These are phyloP conservation scores for Corynascus novoguineensis DNA, from an alignment of 495 filamentous ascomycete genomes.

Conservation along the genomic window DNA sequence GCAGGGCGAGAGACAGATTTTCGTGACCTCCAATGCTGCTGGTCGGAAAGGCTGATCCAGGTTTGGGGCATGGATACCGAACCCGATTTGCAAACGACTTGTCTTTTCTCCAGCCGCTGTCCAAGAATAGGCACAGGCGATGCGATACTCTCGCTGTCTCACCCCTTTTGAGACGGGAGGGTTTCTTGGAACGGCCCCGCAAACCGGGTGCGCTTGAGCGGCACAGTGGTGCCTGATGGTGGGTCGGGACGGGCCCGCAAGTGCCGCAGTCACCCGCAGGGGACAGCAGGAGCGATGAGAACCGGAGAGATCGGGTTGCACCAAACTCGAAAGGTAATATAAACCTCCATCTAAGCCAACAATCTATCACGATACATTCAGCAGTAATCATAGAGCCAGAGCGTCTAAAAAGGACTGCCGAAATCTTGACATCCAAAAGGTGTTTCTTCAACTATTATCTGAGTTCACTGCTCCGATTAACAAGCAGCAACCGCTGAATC, in stretches of 20 bases:
- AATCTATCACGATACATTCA: no score
- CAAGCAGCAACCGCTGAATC: not conserved
- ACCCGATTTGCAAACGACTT: not conserved
- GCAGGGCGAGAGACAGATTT: not conserved
- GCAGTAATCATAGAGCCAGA: no score
- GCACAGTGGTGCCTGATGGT: conserved; percentile 12
- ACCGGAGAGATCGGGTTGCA: not conserved
- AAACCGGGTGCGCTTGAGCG: not conserved
- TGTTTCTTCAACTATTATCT: no score
- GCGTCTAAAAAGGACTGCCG: no score
- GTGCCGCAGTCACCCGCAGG: not conserved
- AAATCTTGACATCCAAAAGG: no score
- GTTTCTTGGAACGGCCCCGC: not conserved
- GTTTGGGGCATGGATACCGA: conserved; percentile 1
- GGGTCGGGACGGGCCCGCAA: conserved; percentile 4
- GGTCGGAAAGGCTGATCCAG: conserved; percentile 1
- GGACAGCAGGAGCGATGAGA: conserved; percentile 8
- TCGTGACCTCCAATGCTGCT: no score
- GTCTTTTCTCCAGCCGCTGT: not conserved
- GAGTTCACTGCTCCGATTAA: no score
- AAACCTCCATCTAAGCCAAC: not conserved
- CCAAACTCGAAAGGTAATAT: not conserved
- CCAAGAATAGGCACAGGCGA: not conserved
- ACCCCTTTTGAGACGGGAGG: not conserved
- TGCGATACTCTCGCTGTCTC: not conserved